A percentile compares a stretch with the other conserved stretches of the same genome.
phyloP scores from a whole-genome alignment of 2,329 filamentous ascomycete species.

The Arthrobotrys megalospora region DNA sequence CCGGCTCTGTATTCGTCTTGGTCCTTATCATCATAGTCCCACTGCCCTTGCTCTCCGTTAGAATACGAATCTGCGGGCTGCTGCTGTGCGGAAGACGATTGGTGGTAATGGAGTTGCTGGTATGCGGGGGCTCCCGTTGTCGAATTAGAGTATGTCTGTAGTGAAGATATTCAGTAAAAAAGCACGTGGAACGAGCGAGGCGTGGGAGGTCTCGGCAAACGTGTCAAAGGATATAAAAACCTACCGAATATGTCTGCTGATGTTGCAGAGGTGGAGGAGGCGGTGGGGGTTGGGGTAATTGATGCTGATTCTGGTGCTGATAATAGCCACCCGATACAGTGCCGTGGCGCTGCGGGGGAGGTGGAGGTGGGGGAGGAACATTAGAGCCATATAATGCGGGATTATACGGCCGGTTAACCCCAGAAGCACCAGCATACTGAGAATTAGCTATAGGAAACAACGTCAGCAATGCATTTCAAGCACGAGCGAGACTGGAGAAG shows the following conservation, averaged over 20 bases:
- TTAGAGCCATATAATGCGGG: conserved; percentile 47
- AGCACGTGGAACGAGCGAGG: background rate
- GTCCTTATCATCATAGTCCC: conserved; percentile 47
- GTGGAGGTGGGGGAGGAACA: conserved; percentile 55
- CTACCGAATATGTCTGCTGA: conserved; percentile 50
- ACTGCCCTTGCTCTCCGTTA: conserved; percentile 51
- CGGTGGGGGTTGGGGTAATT: conserved; percentile 46
- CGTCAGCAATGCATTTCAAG: background rate
- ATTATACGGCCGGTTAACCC: conserved; percentile 50
- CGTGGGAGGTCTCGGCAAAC: background rate
- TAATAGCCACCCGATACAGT: conserved; percentile 51
- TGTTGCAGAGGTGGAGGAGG: conserved; percentile 53
- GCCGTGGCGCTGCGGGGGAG: conserved; percentile 51
- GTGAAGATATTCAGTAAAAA: conserved; percentile 16
- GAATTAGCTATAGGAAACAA: conserved; percentile 35
- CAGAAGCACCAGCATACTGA: conserved; percentile 53
- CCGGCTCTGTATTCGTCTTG: conserved; percentile 40
- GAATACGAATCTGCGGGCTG: conserved; percentile 22
- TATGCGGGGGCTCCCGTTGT: conserved; percentile 32
- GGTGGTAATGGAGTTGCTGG: conserved; percentile 49
- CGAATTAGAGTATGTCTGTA: conserved; percentile 32
- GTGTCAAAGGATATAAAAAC: conserved; percentile 9
- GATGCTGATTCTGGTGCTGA: conserved; percentile 46
- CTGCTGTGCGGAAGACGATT: conserved; percentile 23
- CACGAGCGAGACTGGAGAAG: background rate